A percentile compares a stretch with the other conserved stretches of the same genome.
Evolutionary conservation across 352 stramenopile species (phyloP).

Genomic region (Phytophthora macrochlamydospora): DNA sequence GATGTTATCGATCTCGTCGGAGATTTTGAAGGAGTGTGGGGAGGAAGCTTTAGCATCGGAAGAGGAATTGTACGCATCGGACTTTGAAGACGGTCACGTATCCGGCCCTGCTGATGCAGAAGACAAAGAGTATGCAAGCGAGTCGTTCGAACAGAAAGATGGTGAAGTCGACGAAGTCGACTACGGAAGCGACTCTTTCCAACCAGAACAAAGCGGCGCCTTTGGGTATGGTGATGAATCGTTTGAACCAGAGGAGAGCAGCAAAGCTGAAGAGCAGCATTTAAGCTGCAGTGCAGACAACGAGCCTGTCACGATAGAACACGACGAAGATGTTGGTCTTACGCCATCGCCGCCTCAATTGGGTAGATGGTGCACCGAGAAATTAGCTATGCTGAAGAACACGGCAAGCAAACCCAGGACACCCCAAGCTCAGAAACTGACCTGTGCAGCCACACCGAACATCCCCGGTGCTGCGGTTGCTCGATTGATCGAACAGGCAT

Average conservation of each 20-base stretch:
- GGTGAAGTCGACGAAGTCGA: too few species aligned
- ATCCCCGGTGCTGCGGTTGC: conserved; percentile 5
- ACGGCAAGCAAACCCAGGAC: not conserved
- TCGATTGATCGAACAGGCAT: conserved; percentile 16
- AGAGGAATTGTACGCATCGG: conserved; percentile 12
- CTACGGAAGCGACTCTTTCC: too few species aligned
- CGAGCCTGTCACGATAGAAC: not conserved
- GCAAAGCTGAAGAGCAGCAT: too few species aligned
- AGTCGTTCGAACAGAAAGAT: too few species aligned
- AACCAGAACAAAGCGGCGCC: too few species aligned
- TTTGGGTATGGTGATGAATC: too few species aligned
- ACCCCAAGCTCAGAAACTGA: not conserved
- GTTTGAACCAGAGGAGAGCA: too few species aligned
- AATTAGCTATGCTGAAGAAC: conserved; percentile 4
- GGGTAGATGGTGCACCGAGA: conserved; percentile 17
- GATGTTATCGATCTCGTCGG: too few species aligned
- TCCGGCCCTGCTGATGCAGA: not conserved
- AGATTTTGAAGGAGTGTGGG: too few species aligned
- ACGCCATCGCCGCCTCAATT: not conserved
- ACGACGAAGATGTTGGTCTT: not conserved
- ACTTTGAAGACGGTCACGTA: conserved; percentile 27
- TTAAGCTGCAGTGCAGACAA: not conserved
- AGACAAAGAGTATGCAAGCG: too few species aligned
- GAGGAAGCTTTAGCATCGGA: too few species aligned
- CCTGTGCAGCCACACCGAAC: not conserved